These are phyloP conservation scores for Podospora appendiculata DNA, from an alignment of 495 filamentous ascomycete species.

Conservation along the genomic window DNA sequence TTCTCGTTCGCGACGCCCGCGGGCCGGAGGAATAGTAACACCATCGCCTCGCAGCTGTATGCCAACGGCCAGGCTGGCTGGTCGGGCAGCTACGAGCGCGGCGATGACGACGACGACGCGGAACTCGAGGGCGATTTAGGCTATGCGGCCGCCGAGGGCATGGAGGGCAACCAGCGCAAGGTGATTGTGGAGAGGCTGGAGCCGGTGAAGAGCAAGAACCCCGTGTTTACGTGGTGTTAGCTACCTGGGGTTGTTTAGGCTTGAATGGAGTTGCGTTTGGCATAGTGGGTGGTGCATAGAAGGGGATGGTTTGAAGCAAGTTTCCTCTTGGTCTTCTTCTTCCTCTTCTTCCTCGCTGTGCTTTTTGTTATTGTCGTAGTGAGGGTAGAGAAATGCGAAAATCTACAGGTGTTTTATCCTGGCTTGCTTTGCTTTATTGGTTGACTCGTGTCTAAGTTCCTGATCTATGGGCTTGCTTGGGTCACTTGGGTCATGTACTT, in stretches of 20 bases:
- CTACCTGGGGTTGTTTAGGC: too few species aligned
- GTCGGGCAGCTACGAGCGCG: slow-evolving; percentile 5
- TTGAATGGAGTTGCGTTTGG: too few species aligned
- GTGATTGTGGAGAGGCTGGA: slow-evolving; percentile 96
- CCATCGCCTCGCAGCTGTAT: slow-evolving; percentile 38
- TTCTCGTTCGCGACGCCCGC: slow-evolving; percentile 33
- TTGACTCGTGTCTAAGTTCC: not conserved
- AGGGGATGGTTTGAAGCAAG: too few species aligned
- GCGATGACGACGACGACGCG: slow-evolving; percentile 56
- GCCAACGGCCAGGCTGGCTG: slow-evolving; percentile 11
- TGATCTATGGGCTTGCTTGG: too few species aligned
- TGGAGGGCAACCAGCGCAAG: slow-evolving; percentile 80
- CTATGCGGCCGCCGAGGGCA: slow-evolving; percentile 86
- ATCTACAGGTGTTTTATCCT: too few species aligned
- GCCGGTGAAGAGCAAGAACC: slow-evolving; percentile 89
- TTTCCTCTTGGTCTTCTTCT: not conserved
- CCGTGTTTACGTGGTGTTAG: slow-evolving; percentile 96
- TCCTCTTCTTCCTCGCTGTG: not conserved
- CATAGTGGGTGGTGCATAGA: too few species aligned
- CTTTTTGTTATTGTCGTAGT: not conserved
- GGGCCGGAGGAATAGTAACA: slow-evolving; percentile 26
- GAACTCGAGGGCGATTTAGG: slow-evolving; percentile 77
- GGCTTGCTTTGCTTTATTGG: not conserved
- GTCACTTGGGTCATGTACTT: too few species aligned
- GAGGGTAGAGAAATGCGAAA: not conserved